Base-by-base conservation (phyloP, 441 rosid genomes). In the Dalechampia spathulata region DNA sequence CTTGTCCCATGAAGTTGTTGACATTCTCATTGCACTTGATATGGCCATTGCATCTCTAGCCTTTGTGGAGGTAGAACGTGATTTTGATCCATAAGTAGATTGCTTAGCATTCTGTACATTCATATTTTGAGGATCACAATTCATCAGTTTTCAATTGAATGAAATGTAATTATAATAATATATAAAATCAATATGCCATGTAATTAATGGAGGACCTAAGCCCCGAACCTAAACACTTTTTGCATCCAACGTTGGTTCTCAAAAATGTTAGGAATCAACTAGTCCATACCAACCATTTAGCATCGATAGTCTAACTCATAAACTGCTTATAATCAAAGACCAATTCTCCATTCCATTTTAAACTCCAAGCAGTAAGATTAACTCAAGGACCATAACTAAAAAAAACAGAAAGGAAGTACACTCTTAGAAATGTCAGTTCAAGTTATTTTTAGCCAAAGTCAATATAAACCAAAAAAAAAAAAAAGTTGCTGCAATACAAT, bases 1-100 rank as follows among this genome's bases (percentile, higher is more conserved):
- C 94, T 87, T 93, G 54, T 82, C 80, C 99, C 99, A 93, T 20
- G 69, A 75, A 60, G 70, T 75, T 54, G 88, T 63, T 42, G 80
- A 66, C 53, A 63, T 69, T 41, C 65, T 56, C 52, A 66, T 49
- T 54, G 75, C 75, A 66, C 64, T 75, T 48, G 75, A 70, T 57
- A 66, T 30, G 66, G 72, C 51, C 49, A 65, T 56, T 30, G 69
- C 61, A 49, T 77, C 89, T 75, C 78, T 75, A 46, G 48, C 69
- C 69, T 72, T 83, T 58, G 58, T 45, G 55, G 83, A 56, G 21
- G 74, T 25, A 19, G 86, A 80, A 68, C 69, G 78, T 28, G 92
- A 83, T 72, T 74, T 85, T 65, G 90, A 82, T 52, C 75, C 75
- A 72, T 70, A 71, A 70, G 76, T 78, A 57, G 86, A 84, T 64